Base-by-base conservation (phyloP, 78 protist genomes). In the Monocercomonoides exilis region DNA sequence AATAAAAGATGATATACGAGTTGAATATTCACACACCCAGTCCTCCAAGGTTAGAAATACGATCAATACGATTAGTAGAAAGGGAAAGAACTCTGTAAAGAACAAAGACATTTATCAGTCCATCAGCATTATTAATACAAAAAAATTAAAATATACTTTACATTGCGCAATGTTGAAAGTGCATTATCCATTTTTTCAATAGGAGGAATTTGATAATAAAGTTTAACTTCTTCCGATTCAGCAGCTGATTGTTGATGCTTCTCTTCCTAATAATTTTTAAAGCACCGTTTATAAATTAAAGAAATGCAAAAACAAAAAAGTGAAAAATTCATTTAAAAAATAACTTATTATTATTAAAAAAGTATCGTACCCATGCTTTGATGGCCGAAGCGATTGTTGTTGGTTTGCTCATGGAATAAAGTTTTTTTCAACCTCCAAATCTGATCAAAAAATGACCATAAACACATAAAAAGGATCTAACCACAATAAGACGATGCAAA, bases 1-100 rank as follows among this genome's bases (percentile, higher is more conserved):
- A 1, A 36, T 3, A 6, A 84, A 2, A 2, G 3, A 77, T n/a
- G n/a, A n/a, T n/a, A n/a, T n/a, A n/a, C n/a, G n/a, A n/a, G n/a
- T n/a, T n/a, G n/a, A n/a, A n/a, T n/a, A n/a, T n/a, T n/a, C n/a
- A n/a, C n/a, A n/a, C n/a, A 3, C 81, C 77, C 43, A 90, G 5
- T 1, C 91, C 95, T 3, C 45, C 35, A 63, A 93, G 44, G 0
- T 77, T 45, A 6, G 80, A 70, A 35, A 94, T 92, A 44, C 88
- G 77, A 1, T 91, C 94, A 44, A 94, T 94, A 33, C 21, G 0
- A 81, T 94, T 94, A 0, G 94, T 85, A 2, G 94, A 92, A 6
- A 94, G 89, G 29, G 91, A 35, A 2, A 94, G 90, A 2, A 86
- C 79, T 85, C 80, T 80, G 91, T 87, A 1, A 33, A 44, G 64